phyloP scores from a whole-genome alignment of 192 early-diverging fungal genomes.

The Coemansia sp. region DNA sequence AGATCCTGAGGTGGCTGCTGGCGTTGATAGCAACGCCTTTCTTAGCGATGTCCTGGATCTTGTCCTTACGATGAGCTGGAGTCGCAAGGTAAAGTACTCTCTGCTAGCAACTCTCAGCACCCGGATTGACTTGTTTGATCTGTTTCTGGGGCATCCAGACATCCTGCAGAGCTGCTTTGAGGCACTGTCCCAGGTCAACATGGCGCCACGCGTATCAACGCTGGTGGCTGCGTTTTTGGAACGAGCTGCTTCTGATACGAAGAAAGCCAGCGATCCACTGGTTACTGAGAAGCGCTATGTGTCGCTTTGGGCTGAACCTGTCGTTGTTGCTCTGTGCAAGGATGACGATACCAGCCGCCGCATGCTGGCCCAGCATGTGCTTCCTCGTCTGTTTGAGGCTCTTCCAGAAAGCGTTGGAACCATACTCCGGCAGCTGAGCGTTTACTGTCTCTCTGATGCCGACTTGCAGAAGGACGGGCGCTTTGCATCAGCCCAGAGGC shows the following conservation, averaged over 20 bases:
- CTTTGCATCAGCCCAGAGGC: constrained; percentile 13
- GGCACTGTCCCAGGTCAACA: constrained; percentile 59
- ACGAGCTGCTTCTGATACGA: constrained; percentile 15
- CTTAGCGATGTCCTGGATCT: constrained; percentile 62
- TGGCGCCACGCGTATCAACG: constrained; percentile 54
- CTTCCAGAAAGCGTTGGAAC: constrained; percentile 26
- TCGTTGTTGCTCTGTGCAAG: constrained; percentile 37
- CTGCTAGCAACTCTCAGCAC: constrained; percentile 63
- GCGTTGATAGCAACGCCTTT: constrained; percentile 41
- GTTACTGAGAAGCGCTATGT: constrained; percentile 25
- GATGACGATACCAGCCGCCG: constrained; percentile 50
- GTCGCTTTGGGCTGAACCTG: constrained; percentile 24
- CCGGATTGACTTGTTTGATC: constrained; percentile 48
- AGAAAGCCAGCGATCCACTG: not conserved
- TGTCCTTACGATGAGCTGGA: constrained; percentile 75
- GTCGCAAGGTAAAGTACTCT: constrained; percentile 81
- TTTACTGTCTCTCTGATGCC: not conserved
- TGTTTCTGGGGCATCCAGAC: constrained; percentile 63
- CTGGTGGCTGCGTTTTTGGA: constrained; percentile 54
- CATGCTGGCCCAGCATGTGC: constrained; percentile 42
- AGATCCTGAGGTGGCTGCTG: constrained; percentile 10
- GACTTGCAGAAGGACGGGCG: constrained; percentile 3
- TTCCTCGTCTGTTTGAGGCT: constrained; percentile 23
- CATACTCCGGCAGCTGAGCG: constrained; percentile 23
- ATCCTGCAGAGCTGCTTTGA: constrained; percentile 63